Evolutionary conservation across 768 basidiomycete species (phyloP).

Genomic region (Amanita subjunquillea): DNA sequence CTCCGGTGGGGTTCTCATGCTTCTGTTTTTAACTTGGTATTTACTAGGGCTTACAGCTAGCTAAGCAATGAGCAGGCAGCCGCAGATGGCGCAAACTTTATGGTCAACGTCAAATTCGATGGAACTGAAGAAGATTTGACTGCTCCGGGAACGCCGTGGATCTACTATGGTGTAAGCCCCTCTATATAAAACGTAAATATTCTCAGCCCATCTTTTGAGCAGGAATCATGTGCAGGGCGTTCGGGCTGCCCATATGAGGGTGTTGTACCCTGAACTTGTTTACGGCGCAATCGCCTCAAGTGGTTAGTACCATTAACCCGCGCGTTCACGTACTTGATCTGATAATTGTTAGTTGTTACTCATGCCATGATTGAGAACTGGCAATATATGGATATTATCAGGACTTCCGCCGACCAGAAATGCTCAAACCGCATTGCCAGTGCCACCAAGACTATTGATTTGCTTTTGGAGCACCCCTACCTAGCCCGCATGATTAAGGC

Average conservation of each 20-base stretch:
- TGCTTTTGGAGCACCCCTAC: slow-evolving; percentile 38
- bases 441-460: slow-evolving; percentile 51
- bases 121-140: slow-evolving; percentile 65
- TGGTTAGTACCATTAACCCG: slow-evolving; percentile 30
- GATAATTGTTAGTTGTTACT: slow-evolving; percentile 53
- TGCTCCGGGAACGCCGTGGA: slow-evolving; percentile 74
- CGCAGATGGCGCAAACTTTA: slow-evolving; percentile 88
- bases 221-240: too few species aligned
- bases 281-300: slow-evolving; percentile 86
- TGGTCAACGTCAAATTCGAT: slow-evolving; percentile 66
- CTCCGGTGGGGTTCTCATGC: slow-evolving; percentile 40
- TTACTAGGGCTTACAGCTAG: slow-evolving; percentile 40
- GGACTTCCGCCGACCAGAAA: slow-evolving; percentile 51
- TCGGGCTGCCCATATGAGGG: slow-evolving; percentile 86
- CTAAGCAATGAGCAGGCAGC: slow-evolving; percentile 84
- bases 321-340: not conserved
- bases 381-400: slow-evolving; percentile 84
- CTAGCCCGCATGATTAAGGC: slow-evolving; percentile 48
- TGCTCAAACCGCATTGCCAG: slow-evolving; percentile 52
- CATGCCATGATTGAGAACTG: slow-evolving; percentile 76
- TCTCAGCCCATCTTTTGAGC: not conserved
- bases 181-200: not conserved
- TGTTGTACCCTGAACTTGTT: slow-evolving; percentile 79
- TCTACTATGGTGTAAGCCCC: slow-evolving; percentile 77
- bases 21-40: not conserved